phyloP scores from a whole-genome alignment of 2,329 filamentous ascomycete genomes.

The Penicillium fuscoglaucum region DNA sequence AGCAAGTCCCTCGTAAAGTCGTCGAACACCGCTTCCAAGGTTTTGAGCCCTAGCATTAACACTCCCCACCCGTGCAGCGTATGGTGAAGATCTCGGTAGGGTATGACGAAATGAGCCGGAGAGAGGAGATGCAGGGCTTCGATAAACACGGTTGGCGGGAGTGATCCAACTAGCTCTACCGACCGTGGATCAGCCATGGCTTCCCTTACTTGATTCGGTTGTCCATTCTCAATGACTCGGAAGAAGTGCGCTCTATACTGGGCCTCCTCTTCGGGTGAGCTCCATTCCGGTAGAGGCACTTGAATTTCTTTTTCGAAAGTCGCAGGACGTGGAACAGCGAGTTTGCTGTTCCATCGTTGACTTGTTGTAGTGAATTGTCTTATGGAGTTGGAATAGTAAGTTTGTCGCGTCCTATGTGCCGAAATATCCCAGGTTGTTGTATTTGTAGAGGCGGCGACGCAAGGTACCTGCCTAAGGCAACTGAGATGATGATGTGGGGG shows the following conservation, averaged over 20 bases:
- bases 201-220: conserved; percentile 44
- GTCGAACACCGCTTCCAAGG: conserved; percentile 40
- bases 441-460: background rate
- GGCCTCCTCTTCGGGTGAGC: conserved; percentile 15
- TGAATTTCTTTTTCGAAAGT: background rate
- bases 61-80: conserved; percentile 53
- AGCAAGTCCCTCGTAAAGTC: conserved; percentile 43
- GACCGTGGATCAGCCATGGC: conserved; percentile 37
- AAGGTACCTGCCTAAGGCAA: conserved; percentile 7
- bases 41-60: conserved; percentile 44
- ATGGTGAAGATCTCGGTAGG: conserved; percentile 49
- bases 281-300: conserved; percentile 9
- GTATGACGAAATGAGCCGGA: conserved; percentile 53
- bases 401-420: background rate
- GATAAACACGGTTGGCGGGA: conserved; percentile 61
- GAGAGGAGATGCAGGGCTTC: conserved; percentile 65
- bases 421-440: background rate
- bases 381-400: background rate
- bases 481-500: background rate
- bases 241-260: conserved; percentile 23
- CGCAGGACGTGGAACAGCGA: conserved; percentile 4
- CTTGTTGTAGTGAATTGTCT: conserved; percentile 2
- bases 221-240: conserved; percentile 35
- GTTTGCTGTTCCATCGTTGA: conserved; percentile 1
- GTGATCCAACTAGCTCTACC: conserved; percentile 30